Base-by-base conservation (phyloP, 2,329 filamentous ascomycete genomes). In the Venturia oleaginea region DNA sequence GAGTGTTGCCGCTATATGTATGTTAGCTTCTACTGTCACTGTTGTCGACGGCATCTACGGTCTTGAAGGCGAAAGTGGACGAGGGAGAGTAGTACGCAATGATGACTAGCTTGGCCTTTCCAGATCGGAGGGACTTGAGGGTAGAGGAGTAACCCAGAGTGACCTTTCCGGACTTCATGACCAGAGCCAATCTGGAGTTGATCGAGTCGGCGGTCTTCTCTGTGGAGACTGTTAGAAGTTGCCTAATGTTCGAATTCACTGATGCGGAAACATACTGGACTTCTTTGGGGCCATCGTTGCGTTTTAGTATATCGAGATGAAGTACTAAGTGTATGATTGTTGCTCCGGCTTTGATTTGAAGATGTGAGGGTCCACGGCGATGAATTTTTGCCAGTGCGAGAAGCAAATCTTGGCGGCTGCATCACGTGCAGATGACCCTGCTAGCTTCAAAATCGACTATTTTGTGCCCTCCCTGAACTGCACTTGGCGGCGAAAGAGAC, bases 81-180 rank as follows among this genome's bases (percentile, higher is more conserved):
- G 51, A 34, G 30, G 27, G n/a, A 30, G 37, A 13, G 11, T 27
- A 42, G 60, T 62, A 59, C 63, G 43, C 62, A 60, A 96, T 95
- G 82, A 96, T 92, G 79, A 97, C 91, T 72, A 97, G 87, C 90
- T 97, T 97, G 80, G 94, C 94, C 88, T 97, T 97, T 81, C 93
- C 92, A 72, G 87, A 89, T 76, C 93, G 90, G 73, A 97, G 89
- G 72, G 84, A 84, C 89, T 97, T 96, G 77, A 94, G 84, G 76
- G 85, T 93, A 69, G 86, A 90, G 82, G 93, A 92, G 86, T 93
- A 93, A 75, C 92, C 92, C 70, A 96, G 65, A 85, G 42, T 64
- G 30, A 48, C 57, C 79, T 90, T 89, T 74, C 85, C 84, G 66
- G 79, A 84, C 79, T 86, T 86, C 84, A 87, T 86, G 71, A 86